Conservation (phyloP, 2,329 filamentous ascomycete genomes). For the Intubia oerlemansii region DNA sequence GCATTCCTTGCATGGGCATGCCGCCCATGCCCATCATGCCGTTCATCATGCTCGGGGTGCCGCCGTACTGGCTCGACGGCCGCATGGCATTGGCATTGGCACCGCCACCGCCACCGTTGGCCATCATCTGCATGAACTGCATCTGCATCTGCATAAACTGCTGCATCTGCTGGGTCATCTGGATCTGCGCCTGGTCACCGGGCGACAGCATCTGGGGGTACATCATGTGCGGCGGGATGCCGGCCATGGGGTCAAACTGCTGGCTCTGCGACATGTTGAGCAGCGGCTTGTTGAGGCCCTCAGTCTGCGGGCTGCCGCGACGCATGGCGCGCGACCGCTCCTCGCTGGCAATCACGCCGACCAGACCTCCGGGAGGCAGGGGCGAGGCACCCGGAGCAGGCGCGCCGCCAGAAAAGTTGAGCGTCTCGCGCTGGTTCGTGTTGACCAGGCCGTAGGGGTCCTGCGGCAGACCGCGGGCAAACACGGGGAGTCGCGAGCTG, state of each 20-base stretch:
- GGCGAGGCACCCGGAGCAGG: constrained; percentile 4
- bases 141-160: constrained; percentile 88
- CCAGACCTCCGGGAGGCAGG: constrained; percentile 52
- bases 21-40: constrained; percentile 30
- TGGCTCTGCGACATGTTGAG: constrained; percentile 11
- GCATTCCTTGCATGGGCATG: constrained; percentile 25
- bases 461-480: constrained; percentile 60
- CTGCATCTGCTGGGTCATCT: constrained; percentile 66
- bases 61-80: constrained; percentile 8
- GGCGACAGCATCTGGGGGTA: constrained; percentile 28
- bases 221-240: constrained; percentile 29
- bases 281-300: constrained; percentile 20
- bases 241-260: constrained; percentile 25
- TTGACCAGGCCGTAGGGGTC: constrained; percentile 72
- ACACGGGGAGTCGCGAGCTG: constrained; percentile 45
- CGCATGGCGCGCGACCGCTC: constrained; percentile 60
- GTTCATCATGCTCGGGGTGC: constrained; percentile 10
- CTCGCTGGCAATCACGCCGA: constrained; percentile 74
- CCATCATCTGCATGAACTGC: constrained; percentile 81
- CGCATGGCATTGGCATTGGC: constrained; percentile 10
- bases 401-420: constrained; percentile 43
- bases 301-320: constrained; percentile 54
- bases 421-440: constrained; percentile 49
- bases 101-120: constrained; percentile 12
- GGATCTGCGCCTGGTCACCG: constrained; percentile 53